Evolutionary conservation across 495 filamentous ascomycete genomes (phyloP), one percentile per base, ranked within the genome.

Genomic region (Neurospora africana): DNA sequence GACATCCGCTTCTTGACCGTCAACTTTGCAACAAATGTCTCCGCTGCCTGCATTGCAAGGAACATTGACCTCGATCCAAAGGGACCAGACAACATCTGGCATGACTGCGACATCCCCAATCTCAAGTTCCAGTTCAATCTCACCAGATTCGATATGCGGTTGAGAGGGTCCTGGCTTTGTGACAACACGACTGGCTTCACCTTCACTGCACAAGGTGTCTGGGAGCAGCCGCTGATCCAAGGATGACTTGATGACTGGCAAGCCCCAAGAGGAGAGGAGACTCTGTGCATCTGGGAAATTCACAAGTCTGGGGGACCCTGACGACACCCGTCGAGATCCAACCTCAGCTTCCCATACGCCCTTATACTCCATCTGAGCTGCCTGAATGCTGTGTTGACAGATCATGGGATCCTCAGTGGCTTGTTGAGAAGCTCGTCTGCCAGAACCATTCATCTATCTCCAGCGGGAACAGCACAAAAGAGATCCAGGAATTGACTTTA

Each of bases 1-100:
- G 76, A 78, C 69, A 75, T 80, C 17, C 67, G 74, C 8, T 80
- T 80, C 58, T 43, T 72, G 8, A 72, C 72, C 40, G 33, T 71
- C 44, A 77, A 78, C 74, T 40, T 40, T n/a, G 77, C 78, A 6
- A 77, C 77, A 5, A 53, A 74, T 3, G 38, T 69, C 19, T 71
- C 71, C 1, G 73, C 78, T 2, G 68, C 58, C 30, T 79, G 76
- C 68, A 68, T 65, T 41, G 75, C 71, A 5, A 19, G 73, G n/a
- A 75, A 77, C 67, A 75, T 78, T 43, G 74, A 76, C 5, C 69
- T 77, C 1, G 71, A 76, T 17, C 72, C 72, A 3, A 72, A 71
- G 13, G 61, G 58, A 4, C 23, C 40, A 3, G 71, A 23, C 6
- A 61, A 61, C 0, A 35, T 70, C 10, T 79, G 78, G 78, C 71